Percentiles rank a stretch among this genome's conserved stretches.
phyloP scores from a whole-genome alignment of 78 protist species.

The Chrysochromulina tobinii region DNA sequence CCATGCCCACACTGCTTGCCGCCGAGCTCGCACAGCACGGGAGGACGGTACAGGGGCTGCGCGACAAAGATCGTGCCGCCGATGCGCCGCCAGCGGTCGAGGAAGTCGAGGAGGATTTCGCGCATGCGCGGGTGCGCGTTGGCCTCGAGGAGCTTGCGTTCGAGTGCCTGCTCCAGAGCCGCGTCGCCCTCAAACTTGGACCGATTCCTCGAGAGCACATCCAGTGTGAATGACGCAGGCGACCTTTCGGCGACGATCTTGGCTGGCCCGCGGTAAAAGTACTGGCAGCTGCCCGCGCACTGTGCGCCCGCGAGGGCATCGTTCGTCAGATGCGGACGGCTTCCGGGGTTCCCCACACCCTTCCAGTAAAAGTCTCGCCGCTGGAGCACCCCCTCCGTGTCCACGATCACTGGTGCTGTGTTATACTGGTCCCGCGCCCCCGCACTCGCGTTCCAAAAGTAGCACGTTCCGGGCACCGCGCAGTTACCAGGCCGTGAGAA shows the following conservation, averaged over 20 bases:
- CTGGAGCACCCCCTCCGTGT: background rate
- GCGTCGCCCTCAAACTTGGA: background rate
- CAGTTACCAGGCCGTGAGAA: no score
- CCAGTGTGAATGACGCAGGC: background rate
- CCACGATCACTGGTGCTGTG: no score
- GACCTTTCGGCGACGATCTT: background rate
- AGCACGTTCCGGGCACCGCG: background rate
- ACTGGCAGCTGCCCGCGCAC: constrained; percentile 1
- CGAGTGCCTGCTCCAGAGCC: constrained; percentile 7
- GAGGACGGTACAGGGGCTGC: background rate
- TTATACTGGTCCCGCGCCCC: background rate
- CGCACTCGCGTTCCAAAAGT: background rate
- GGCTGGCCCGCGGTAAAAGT: background rate
- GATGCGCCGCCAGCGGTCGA: constrained; percentile 28
- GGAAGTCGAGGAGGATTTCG: constrained; percentile 7
- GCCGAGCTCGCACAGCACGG: background rate
- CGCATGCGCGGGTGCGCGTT: constrained; percentile 13
- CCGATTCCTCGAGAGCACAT: background rate
- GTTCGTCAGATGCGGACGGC: background rate
- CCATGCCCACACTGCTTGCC: background rate
- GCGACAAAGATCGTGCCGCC: background rate
- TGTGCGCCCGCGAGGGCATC: background rate
- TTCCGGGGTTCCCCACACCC: background rate
- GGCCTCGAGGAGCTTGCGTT: constrained; percentile 9
- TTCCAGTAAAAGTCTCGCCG: background rate